phyloP scores from a whole-genome alignment of 306 rosid genomes.

The Crataegus laevigata region DNA sequence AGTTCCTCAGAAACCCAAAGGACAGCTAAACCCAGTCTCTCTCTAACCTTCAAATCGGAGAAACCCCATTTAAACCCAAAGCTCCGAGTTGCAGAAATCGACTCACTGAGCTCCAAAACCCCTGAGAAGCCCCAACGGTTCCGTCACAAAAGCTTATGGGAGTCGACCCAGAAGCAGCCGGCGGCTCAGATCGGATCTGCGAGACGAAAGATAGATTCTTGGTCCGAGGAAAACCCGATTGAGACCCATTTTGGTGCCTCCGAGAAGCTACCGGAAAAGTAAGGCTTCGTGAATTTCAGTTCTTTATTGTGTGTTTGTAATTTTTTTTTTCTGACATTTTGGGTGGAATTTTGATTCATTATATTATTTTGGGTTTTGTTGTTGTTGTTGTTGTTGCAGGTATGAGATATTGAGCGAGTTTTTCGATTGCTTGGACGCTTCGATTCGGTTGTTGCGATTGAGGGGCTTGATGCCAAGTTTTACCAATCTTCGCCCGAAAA shows the following conservation, averaged over 20 bases:
- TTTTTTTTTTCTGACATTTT: not conserved
- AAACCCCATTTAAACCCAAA: conserved; percentile 23
- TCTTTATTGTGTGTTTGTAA: not conserved
- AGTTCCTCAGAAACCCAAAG: conserved; percentile 18
- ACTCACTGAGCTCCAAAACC: conserved; percentile 35
- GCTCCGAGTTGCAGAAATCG: not conserved
- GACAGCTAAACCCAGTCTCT: not conserved
- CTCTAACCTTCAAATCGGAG: conserved; percentile 26
- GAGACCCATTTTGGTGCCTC: not conserved
- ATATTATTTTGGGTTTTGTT: not conserved
- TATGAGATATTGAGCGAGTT: conserved; percentile 41
- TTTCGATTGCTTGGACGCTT: conserved; percentile 49
- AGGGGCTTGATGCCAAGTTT: conserved; percentile 40
- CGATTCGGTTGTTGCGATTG: conserved; percentile 43
- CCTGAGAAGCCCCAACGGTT: conserved; percentile 41
- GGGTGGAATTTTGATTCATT: not conserved
- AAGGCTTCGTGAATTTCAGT: not conserved
- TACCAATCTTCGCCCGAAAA: conserved; percentile 29
- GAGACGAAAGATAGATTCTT: not conserved
- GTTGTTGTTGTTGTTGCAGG: conserved; percentile 20
- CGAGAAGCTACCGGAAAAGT: conserved; percentile 49
- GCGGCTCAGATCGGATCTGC: conserved; percentile 11
- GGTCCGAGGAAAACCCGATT: conserved; percentile 3
- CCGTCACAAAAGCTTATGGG: conserved; percentile 20
- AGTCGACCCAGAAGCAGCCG: not conserved